phyloP scores from a whole-genome alignment of 139 green algal genomes.

The Closterium sp. region DNA sequence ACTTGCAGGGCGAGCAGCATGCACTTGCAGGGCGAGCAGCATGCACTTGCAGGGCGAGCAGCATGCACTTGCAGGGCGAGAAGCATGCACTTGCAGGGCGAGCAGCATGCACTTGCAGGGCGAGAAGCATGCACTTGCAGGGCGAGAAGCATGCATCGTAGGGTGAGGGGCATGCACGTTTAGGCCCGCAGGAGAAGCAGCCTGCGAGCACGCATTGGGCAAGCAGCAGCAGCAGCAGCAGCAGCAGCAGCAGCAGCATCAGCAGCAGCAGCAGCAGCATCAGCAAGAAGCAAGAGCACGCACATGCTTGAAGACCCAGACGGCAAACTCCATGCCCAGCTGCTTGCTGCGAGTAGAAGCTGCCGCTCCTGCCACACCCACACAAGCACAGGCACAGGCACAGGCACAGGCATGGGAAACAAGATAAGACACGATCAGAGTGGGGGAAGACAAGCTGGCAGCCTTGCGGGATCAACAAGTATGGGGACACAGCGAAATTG shows the following conservation, averaged over 20 bases:
- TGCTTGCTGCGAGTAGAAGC: slow-evolving; percentile 61
- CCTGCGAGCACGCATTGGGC: neutral
- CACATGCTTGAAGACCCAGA: slow-evolving; percentile 53
- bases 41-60: neutral
- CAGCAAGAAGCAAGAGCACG: neutral
- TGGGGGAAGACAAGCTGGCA: too few species aligned
- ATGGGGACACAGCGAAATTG: neutral
- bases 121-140: neutral
- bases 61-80: neutral
- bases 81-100: neutral
- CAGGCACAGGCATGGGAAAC: neutral
- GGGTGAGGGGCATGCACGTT: too few species aligned
- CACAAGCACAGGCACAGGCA: neutral
- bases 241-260: slow-evolving; percentile 3
- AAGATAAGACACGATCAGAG: too few species aligned
- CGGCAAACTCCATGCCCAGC: slow-evolving; percentile 84
- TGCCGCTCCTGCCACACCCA: slow-evolving; percentile 10
- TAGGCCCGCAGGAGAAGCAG: neutral
- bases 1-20: neutral
- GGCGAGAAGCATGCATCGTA: neutral
- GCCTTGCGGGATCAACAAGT: too few species aligned
- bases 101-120: neutral
- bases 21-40: too few species aligned
- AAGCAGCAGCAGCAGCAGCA: neutral
- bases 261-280: neutral